Evolutionary conservation across 2,329 filamentous ascomycete species (phyloP).

Genomic region (Apiospora phragmitis): DNA sequence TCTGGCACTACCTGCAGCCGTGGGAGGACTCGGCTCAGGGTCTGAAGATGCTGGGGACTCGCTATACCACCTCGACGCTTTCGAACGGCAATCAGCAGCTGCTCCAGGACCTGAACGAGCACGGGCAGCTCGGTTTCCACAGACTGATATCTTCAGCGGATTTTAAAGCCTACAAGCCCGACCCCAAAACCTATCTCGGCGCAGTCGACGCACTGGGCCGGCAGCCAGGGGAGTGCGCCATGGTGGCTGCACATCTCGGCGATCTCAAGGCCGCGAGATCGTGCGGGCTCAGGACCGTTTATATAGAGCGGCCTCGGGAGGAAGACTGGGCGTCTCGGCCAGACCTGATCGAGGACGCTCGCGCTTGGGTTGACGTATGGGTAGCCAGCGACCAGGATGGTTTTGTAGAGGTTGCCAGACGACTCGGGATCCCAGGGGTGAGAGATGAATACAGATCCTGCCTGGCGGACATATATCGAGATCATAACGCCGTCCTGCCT

Average conservation of each 20-base stretch:
- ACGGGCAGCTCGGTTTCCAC: slow-evolving; percentile 62
- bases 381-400: slow-evolving; percentile 50
- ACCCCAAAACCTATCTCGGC: slow-evolving; percentile 66
- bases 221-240: slow-evolving; percentile 62
- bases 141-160: slow-evolving; percentile 66
- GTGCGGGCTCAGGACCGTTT: slow-evolving; percentile 69
- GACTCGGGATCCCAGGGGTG: slow-evolving; percentile 37
- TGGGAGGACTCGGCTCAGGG: slow-evolving; percentile 66
- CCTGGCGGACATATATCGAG: neutral
- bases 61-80: slow-evolving; percentile 63
- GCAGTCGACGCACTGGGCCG: slow-evolving; percentile 60
- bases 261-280: slow-evolving; percentile 68
- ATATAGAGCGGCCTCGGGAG: slow-evolving; percentile 68
- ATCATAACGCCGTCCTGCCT: neutral
- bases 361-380: slow-evolving; percentile 67
- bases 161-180: slow-evolving; percentile 76
- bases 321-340: slow-evolving; percentile 59
- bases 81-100: slow-evolving; percentile 73
- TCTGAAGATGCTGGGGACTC: slow-evolving; percentile 51
- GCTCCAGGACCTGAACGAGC: slow-evolving; percentile 62
- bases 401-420: slow-evolving; percentile 51
- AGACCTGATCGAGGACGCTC: slow-evolving; percentile 51
- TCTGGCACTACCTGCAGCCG: slow-evolving; percentile 72
- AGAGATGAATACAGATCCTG: neutral
- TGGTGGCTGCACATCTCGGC: slow-evolving; percentile 75